These are phyloP conservation scores for Pulveroboletus ridleyi DNA, from an alignment of 1,284 basidiomycete genomes.

Conservation along the genomic window DNA sequence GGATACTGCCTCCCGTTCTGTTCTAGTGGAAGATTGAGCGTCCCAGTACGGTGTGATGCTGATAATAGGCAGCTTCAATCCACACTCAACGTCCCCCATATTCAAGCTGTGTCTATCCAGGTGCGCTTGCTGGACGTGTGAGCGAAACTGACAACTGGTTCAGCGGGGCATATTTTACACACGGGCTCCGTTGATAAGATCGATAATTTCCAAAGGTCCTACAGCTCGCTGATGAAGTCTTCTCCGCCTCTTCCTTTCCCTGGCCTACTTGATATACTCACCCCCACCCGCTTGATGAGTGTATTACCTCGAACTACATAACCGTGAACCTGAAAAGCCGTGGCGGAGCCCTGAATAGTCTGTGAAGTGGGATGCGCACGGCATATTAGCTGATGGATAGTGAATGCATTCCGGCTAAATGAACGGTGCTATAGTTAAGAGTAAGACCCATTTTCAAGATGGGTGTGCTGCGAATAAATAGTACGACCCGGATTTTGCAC, in stretches of 20 bases:
- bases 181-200: conserved; percentile 29
- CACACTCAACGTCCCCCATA: conserved; percentile 18
- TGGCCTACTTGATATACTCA: neutral
- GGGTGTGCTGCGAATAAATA: conserved; percentile 58
- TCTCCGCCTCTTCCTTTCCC: neutral
- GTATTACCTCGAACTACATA: conserved; percentile 10
- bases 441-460: conserved; percentile 38
- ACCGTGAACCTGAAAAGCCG: conserved; percentile 3
- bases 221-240: neutral
- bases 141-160: neutral
- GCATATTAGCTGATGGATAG: conserved; percentile 32
- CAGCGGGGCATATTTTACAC: neutral
- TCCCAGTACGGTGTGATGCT: conserved; percentile 62
- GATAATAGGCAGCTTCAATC: conserved; percentile 49
- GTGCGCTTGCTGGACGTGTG: neutral
- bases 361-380: conserved; percentile 9
- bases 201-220: conserved; percentile 23
- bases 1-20: conserved; percentile 48
- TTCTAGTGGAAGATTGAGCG: conserved; percentile 19
- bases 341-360: conserved; percentile 4
- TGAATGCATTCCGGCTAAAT: conserved; percentile 28
- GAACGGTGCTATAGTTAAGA: conserved; percentile 26
- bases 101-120: conserved; percentile 2
- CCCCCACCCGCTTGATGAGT: neutral
- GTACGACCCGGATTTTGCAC: conserved; percentile 58